Percentiles rank a stretch among this genome's conserved stretches.
These are phyloP conservation scores for Salix viminalis DNA, from an alignment of 345 rosid species.

Conservation along the genomic window DNA sequence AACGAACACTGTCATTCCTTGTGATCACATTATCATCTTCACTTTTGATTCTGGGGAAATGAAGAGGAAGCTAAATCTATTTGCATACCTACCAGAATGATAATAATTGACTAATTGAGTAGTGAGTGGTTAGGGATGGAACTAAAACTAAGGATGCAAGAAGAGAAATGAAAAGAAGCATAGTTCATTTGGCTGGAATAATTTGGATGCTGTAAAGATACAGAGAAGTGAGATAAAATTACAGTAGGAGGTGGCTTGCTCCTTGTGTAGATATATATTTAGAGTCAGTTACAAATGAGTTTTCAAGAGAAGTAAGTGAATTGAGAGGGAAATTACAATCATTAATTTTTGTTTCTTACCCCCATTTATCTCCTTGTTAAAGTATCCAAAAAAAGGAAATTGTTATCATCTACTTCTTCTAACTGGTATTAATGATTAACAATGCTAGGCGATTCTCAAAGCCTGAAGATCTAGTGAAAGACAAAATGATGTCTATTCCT, in stretches of 20 bases:
- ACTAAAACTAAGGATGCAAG: background rate
- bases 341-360: background rate
- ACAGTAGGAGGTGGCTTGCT: background rate
- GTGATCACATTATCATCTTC: background rate
- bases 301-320: background rate
- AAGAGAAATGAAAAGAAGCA: background rate
- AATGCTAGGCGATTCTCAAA: background rate
- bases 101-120: background rate
- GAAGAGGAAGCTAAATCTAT: background rate
- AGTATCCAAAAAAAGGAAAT: background rate
- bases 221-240: background rate
- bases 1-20: background rate
- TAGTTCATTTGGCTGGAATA: background rate
- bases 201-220: background rate
- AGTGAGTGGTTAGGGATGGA: background rate
- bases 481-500: background rate
- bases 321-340: background rate
- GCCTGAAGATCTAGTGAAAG: background rate
- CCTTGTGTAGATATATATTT: background rate
- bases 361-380: background rate
- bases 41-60: background rate
- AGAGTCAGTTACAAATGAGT: background rate
- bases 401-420: background rate
- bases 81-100: background rate
- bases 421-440: background rate